Conservation (phyloP, 306 rosid genomes). For the Trifolium subterraneum region DNA sequence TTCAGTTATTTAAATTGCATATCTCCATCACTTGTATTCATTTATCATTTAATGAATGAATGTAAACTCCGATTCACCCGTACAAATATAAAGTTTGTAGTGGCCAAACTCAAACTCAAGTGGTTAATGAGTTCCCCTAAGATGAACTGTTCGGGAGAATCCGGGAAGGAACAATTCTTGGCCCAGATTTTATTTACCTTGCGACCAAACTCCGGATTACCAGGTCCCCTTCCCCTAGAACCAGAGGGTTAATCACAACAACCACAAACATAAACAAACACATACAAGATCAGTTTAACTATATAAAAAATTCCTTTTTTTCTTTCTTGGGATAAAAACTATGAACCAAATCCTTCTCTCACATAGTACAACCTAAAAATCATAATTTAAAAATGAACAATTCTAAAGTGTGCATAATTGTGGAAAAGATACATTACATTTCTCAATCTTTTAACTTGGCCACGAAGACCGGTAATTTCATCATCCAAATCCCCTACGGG, state of each 20-base stretch:
- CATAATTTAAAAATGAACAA: not conserved
- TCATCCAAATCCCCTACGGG: conserved; percentile 73
- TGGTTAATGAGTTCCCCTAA: no score
- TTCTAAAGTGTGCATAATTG: not conserved
- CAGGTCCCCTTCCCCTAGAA: no score
- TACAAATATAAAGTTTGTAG: not conserved
- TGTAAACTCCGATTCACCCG: not conserved
- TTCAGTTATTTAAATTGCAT: not conserved
- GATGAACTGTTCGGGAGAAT: no score
- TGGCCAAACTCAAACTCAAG: not conserved
- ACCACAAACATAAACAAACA: not conserved
- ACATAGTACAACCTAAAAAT: conserved; percentile 3
- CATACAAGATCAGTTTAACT: not conserved
- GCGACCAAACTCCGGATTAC: no score
- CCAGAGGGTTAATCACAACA: not conserved
- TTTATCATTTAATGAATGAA: not conserved
- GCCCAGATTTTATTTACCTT: no score
- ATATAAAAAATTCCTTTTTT: not conserved
- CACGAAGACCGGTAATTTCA: conserved; percentile 81
- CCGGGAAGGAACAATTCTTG: no score
- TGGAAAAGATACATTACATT: conserved; percentile 49
- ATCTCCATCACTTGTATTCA: not conserved
- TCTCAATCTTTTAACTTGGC: conserved; percentile 82
- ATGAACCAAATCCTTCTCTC: not conserved
- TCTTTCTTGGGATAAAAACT: not conserved